phyloP scores from a whole-genome alignment of 257 asterid genomes.

The Paraleonurus japonicus region DNA sequence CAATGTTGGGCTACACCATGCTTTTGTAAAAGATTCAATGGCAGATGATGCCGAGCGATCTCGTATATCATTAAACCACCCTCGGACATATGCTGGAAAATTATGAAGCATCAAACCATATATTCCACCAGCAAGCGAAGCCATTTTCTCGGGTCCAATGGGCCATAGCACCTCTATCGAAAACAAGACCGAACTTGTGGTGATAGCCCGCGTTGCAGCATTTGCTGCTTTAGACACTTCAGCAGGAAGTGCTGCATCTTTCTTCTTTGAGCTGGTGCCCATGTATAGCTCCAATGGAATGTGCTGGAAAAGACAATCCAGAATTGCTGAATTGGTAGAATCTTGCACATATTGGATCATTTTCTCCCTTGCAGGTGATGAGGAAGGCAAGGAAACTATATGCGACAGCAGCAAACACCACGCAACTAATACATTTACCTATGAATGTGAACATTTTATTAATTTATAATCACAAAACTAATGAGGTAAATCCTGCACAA shows the following conservation, averaged over 20 bases:
- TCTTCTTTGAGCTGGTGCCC: slow-evolving; percentile 62
- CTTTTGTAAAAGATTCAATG: slow-evolving; percentile 83
- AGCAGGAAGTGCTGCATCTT: slow-evolving; percentile 63
- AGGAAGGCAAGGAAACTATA: slow-evolving; percentile 72
- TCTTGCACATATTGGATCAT: slow-evolving; percentile 83
- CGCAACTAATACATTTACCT: slow-evolving; percentile 78
- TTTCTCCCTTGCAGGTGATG: slow-evolving; percentile 76
- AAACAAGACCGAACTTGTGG: slow-evolving; percentile 55
- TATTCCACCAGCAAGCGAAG: slow-evolving; percentile 83
- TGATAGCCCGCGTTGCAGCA: slow-evolving; percentile 75
- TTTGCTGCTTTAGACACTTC: slow-evolving; percentile 64
- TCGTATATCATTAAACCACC: slow-evolving; percentile 85
- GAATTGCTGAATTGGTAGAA: slow-evolving; percentile 55
- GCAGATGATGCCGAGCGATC: slow-evolving; percentile 84
- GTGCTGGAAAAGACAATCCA: slow-evolving; percentile 91
- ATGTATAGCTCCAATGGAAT: slow-evolving; percentile 66
- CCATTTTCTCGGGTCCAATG: slow-evolving; percentile 60
- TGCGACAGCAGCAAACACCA: slow-evolving; percentile 89
- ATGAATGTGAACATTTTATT: slow-evolving; percentile 26
- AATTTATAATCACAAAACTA: slow-evolving; percentile 15
- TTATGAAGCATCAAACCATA: slow-evolving; percentile 88
- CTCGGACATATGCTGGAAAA: slow-evolving; percentile 97
- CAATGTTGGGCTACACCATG: slow-evolving; percentile 93
- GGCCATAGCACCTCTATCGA: slow-evolving; percentile 84
- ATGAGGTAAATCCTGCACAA: slow-evolving; percentile 1